Conservation (phyloP, 805 yeast species). For the Candida ipomoeae region DNA sequence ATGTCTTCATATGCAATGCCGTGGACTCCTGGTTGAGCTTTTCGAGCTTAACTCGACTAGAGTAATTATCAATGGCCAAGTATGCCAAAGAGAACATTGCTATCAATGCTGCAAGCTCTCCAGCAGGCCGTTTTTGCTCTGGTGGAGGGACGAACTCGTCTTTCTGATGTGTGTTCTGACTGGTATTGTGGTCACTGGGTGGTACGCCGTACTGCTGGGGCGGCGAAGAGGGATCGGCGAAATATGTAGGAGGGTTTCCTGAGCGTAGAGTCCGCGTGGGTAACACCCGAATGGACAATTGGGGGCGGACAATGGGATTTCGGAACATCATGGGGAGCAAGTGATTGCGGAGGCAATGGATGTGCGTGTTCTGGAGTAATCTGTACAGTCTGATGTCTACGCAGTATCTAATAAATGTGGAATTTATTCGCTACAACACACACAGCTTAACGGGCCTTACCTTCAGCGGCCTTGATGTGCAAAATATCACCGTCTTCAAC, state of each 20-base stretch:
- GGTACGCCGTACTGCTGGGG: constrained; percentile 7
- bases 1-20: constrained; percentile 34
- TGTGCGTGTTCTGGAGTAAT: background rate
- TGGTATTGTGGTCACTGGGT: background rate
- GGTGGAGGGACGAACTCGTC: background rate
- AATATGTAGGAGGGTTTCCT: constrained; percentile 8
- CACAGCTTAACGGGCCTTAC: constrained; percentile 56
- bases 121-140: constrained; percentile 5
- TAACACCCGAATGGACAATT: background rate
- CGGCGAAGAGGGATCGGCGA: constrained; percentile 10
- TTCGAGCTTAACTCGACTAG: constrained; percentile 35
- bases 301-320: background rate
- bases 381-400: background rate
- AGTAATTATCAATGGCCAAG: constrained; percentile 51
- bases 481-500: constrained; percentile 94
- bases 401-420: background rate
- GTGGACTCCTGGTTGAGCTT: constrained; percentile 32
- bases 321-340: background rate
- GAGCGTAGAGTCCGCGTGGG: background rate
- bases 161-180: background rate
- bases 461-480: constrained; percentile 91
- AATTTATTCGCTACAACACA: background rate
- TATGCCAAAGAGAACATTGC: constrained; percentile 44
- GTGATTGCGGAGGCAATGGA: background rate
- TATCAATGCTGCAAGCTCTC: constrained; percentile 39